Conservation (phyloP, 1,139 yeast species). For the Yamadazyma diospyri region DNA sequence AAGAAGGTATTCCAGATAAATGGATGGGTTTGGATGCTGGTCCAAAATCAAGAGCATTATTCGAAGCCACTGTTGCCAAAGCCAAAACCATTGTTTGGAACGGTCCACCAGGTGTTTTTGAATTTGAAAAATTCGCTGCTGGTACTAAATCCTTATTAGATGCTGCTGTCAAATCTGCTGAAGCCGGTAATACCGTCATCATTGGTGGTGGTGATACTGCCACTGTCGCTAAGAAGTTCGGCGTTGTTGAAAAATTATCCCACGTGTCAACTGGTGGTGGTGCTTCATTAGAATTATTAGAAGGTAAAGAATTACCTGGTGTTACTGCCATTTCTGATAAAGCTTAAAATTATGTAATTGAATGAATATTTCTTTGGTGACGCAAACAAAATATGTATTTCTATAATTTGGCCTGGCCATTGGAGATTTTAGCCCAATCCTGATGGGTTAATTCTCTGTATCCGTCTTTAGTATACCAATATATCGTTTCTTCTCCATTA, state of each 20-base stretch:
- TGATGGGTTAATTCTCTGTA: slow-evolving; percentile 58
- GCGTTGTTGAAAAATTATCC: slow-evolving; percentile 89
- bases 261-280: slow-evolving; percentile 99
- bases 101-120: slow-evolving; percentile 99
- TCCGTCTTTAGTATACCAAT: slow-evolving; percentile 59
- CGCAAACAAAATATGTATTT: too few species aligned
- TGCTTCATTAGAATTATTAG: slow-evolving; percentile 95
- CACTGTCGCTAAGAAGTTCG: slow-evolving; percentile 96
- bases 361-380: slow-evolving; percentile 1
- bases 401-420: slow-evolving; percentile 33
- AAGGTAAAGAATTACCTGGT: slow-evolving; percentile 98
- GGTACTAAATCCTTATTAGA: slow-evolving; percentile 90
- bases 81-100: slow-evolving; percentile 98
- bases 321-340: slow-evolving; percentile 84
- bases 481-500: slow-evolving; percentile 57
- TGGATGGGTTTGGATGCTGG: slow-evolving; percentile 97
- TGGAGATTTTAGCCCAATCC: slow-evolving; percentile 55
- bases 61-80: slow-evolving; percentile 73
- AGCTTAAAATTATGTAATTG: slow-evolving; percentile 18
- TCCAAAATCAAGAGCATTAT: slow-evolving; percentile 76
- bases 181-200: slow-evolving; percentile 88
- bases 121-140: slow-evolving; percentile 81
- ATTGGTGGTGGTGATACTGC: slow-evolving; percentile 99
- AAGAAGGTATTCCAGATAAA: slow-evolving; percentile 85
- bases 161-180: slow-evolving; percentile 81